phyloP scores from a whole-genome alignment of 2,329 filamentous ascomycete species.

The Sarocladiaceae sp. region DNA sequence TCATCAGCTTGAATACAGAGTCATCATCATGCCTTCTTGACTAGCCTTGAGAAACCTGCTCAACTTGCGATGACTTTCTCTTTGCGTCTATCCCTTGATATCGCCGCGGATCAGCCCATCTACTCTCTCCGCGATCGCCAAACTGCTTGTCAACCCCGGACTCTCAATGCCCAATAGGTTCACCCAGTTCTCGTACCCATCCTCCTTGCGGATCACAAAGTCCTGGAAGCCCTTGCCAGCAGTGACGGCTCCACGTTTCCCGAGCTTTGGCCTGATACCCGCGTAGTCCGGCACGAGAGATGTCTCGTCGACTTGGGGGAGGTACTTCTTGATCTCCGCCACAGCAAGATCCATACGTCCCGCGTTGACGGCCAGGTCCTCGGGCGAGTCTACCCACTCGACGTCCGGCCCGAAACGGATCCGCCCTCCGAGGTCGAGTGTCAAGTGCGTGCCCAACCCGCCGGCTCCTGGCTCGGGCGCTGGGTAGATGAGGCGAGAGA shows the following conservation, averaged over 20 bases:
- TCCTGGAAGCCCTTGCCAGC: slow-evolving; percentile 69
- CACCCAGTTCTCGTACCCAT: slow-evolving; percentile 75
- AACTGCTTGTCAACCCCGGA: slow-evolving; percentile 77
- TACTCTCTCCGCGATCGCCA: slow-evolving; percentile 82
- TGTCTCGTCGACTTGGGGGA: slow-evolving; percentile 63
- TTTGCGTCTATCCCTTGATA: not conserved
- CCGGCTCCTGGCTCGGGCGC: slow-evolving; percentile 74
- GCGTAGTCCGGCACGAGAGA: slow-evolving; percentile 78
- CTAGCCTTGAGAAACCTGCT: not conserved
- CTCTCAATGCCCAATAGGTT: slow-evolving; percentile 92
- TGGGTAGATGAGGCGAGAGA: slow-evolving; percentile 77
- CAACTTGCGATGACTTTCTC: slow-evolving; percentile 9
- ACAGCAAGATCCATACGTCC: slow-evolving; percentile 61
- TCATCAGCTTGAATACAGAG: too few species aligned
- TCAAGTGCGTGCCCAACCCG: slow-evolving; percentile 88
- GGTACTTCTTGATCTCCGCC: slow-evolving; percentile 67
- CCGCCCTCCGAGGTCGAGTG: slow-evolving; percentile 76
- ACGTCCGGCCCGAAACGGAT: slow-evolving; percentile 92
- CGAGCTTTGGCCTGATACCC: slow-evolving; percentile 84
- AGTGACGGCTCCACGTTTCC: slow-evolving; percentile 50
- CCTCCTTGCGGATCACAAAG: slow-evolving; percentile 73
- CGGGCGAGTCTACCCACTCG: slow-evolving; percentile 75
- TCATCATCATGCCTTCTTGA: not conserved
- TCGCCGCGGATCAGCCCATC: slow-evolving; percentile 39
- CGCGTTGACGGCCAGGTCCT: slow-evolving; percentile 62